Conservation (phyloP, 2,329 filamentous ascomycete genomes). For the Thelonectria rubi region DNA sequence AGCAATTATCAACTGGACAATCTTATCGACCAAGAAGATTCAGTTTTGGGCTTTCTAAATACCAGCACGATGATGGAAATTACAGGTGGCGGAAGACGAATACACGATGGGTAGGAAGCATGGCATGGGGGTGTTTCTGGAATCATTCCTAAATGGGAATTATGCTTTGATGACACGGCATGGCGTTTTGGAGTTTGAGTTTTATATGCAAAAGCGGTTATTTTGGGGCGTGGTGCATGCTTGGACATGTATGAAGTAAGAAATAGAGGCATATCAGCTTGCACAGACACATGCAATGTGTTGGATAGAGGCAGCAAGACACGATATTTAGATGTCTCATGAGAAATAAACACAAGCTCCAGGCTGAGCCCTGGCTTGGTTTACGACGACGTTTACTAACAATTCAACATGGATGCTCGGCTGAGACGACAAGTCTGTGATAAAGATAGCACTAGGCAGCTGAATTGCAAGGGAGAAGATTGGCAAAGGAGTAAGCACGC, state of each 20-base stretch:
- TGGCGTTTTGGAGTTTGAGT: slow-evolving; percentile 22
- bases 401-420: background rate
- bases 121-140: background rate
- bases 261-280: slow-evolving; percentile 15
- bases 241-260: slow-evolving; percentile 16
- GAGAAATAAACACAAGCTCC: background rate
- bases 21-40: background rate
- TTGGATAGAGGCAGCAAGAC: slow-evolving; percentile 10
- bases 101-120: background rate
- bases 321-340: background rate
- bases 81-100: background rate
- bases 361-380: background rate
- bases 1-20: background rate
- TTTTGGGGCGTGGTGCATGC: slow-evolving; percentile 10
- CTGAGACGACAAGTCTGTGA: background rate
- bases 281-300: background rate
- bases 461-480: background rate
- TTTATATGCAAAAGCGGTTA: slow-evolving; percentile 18
- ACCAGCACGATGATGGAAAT: background rate
- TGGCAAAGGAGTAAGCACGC: background rate
- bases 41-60: background rate
- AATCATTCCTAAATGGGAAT: slow-evolving; percentile 7
- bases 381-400: background rate
- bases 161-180: slow-evolving; percentile 21
- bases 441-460: background rate